Percentiles rank a stretch among this genome's conserved stretches.
These are phyloP conservation scores for Fusarium cyanostomum DNA, from an alignment of 2,329 filamentous ascomycete genomes.

Conservation along the genomic window DNA sequence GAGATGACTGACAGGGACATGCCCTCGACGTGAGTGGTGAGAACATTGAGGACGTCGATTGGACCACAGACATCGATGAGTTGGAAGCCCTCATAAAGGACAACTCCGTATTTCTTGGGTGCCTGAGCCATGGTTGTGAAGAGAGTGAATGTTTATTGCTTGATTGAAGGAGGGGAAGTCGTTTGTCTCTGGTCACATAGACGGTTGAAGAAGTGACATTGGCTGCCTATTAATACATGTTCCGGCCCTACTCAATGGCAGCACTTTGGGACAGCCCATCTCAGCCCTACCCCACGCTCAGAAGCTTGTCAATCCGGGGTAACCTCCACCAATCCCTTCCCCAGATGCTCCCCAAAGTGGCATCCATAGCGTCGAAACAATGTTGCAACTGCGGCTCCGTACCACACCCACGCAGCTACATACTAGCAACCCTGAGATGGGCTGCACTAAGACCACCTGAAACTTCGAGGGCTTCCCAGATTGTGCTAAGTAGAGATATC, in stretches of 20 bases:
- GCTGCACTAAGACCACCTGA: background rate
- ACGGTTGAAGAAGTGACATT: background rate
- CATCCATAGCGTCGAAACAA: background rate
- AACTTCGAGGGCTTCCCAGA: too few species aligned
- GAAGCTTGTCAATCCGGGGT: background rate
- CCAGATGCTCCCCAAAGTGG: background rate
- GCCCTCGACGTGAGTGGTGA: conserved; percentile 6
- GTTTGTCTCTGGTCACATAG: background rate
- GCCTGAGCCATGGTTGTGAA: background rate
- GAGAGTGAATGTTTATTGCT: too few species aligned
- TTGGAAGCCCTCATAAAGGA: conserved; percentile 50
- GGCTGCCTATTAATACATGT: background rate
- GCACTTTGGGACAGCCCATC: background rate
- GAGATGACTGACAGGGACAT: conserved; percentile 17
- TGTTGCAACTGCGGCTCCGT: background rate
- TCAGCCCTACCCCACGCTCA: background rate
- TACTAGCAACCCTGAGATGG: background rate
- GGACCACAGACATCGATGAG: conserved; percentile 48
- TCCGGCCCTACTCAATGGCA: background rate
- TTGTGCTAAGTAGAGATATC: too few species aligned
- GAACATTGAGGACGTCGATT: conserved; percentile 19
- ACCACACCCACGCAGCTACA: background rate
- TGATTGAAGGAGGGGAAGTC: background rate
- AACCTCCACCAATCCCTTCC: background rate
- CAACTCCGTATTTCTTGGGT: conserved; percentile 37